Evolutionary conservation across 2,329 filamentous ascomycete species (phyloP).

Genomic region (Sporothrix inflata): DNA sequence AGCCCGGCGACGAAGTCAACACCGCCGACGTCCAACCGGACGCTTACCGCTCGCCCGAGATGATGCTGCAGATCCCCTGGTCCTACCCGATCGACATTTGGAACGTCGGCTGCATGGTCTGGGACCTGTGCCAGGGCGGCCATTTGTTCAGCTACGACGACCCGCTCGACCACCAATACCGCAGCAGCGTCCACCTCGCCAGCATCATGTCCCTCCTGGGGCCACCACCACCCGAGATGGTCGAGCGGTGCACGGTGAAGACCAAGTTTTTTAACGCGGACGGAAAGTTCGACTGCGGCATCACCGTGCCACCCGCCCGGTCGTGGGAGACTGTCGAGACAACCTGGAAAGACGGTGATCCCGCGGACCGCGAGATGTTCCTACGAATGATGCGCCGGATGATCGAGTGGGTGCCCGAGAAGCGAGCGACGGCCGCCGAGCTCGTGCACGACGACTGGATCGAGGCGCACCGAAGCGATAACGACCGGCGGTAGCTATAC

Average conservation of each 20-base stretch:
- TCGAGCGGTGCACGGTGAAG: not conserved
- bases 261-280: not conserved
- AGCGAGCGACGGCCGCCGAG: not conserved
- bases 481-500: too few relatives aligned
- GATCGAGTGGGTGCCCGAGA: not conserved
- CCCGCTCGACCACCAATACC: not conserved
- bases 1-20: not conserved
- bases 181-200: not conserved
- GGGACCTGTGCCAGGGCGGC: too few relatives aligned
- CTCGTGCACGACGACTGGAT: not conserved
- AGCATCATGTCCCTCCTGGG: not conserved
- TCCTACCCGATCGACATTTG: not conserved
- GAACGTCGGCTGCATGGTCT: too few relatives aligned
- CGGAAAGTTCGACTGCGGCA: not conserved
- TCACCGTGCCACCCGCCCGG: not conserved
- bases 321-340: not conserved
- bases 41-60: not conserved
- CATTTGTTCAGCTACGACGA: not conserved
- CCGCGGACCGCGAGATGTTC: not conserved
- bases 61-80: not conserved
- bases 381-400: not conserved
- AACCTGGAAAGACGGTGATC: not conserved
- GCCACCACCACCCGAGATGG: not conserved
- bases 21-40: not conserved
- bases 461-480: not conserved